These are phyloP conservation scores for Lactarius hengduanensis DNA, from an alignment of 768 basidiomycete genomes.

Conservation along the genomic window DNA sequence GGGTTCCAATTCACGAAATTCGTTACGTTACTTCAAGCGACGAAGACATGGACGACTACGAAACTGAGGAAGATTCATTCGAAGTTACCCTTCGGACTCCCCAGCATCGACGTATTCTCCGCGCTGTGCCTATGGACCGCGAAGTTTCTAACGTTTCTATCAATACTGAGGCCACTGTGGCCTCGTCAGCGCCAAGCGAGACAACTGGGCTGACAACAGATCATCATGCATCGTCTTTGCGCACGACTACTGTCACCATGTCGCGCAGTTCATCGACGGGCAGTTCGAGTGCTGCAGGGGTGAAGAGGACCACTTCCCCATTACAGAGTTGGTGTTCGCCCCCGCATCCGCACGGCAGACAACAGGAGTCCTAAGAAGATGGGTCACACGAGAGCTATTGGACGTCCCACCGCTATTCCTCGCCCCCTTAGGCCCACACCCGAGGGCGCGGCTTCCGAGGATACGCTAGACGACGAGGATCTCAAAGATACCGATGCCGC, in stretches of 20 bases:
- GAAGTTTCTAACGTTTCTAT: conserved; percentile 27
- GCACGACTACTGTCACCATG: conserved; percentile 33
- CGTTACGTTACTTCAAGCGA: conserved; percentile 25
- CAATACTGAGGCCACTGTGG: conserved; percentile 26
- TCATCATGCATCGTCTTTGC: conserved; percentile 35
- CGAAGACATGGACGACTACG: conserved; percentile 35
- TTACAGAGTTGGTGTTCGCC: conserved; percentile 15
- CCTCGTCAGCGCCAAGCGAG: conserved; percentile 30
- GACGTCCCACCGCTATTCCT: conserved; percentile 12
- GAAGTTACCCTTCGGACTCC: conserved; percentile 69
- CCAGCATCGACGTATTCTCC: conserved; percentile 35
- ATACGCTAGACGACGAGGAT: conserved; percentile 27
- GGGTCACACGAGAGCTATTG: conserved; percentile 6
- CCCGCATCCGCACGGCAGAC: conserved; percentile 15
- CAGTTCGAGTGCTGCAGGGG: conserved; percentile 31
- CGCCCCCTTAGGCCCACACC: conserved; percentile 12
- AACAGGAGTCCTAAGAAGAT: conserved; percentile 19
- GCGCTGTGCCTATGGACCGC: conserved; percentile 27
- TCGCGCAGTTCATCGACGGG: conserved; percentile 28
- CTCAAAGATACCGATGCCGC: neutral
- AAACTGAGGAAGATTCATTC: conserved; percentile 61
- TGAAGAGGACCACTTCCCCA: conserved; percentile 31
- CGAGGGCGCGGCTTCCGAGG: conserved; percentile 24
- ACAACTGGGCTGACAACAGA: conserved; percentile 35
- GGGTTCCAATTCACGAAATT: conserved; percentile 41